Percentiles rank a stretch among this genome's conserved stretches.
Conservation (phyloP, 2,329 filamentous ascomycete genomes). For the Arthrinium phaeospermum region DNA sequence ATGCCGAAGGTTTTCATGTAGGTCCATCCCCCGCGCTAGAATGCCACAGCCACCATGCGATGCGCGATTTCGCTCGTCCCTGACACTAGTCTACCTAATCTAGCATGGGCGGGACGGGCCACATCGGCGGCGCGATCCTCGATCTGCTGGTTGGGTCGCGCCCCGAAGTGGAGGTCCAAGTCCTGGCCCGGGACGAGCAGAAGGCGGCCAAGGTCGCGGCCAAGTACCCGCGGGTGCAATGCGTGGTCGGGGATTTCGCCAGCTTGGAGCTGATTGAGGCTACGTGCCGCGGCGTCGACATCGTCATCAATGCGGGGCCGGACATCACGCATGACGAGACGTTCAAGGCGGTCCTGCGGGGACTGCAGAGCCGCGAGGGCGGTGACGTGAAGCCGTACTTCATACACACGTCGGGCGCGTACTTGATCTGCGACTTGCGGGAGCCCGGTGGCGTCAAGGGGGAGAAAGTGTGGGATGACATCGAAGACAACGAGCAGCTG, state of each 20-base stretch:
- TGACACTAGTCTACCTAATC: background rate
- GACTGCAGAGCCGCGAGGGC: conserved; percentile 13
- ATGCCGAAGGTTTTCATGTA: conserved; percentile 14
- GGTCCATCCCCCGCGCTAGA: background rate
- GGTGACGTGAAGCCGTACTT: conserved; percentile 22
- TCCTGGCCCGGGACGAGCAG: conserved; percentile 24
- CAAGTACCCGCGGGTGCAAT: conserved; percentile 26
- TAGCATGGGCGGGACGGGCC: conserved; percentile 30
- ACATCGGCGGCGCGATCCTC: conserved; percentile 30
- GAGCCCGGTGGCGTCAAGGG: conserved; percentile 21
- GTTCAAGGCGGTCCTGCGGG: conserved; percentile 24
- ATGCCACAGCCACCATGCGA: background rate
- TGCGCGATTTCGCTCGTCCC: background rate
- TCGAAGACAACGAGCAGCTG: conserved; percentile 24
- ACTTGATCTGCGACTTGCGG: conserved; percentile 28
- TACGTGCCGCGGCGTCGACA: conserved; percentile 26
- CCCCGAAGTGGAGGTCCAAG: conserved; percentile 23
- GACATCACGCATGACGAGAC: conserved; percentile 28
- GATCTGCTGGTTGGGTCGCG: conserved; percentile 25
- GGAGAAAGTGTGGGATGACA: conserved; percentile 29
- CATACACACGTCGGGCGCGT: conserved; percentile 30
- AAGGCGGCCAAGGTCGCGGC: conserved; percentile 23
- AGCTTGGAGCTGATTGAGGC: conserved; percentile 21
- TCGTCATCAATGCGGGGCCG: conserved; percentile 29
- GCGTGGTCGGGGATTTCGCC: conserved; percentile 24